phyloP scores from a whole-genome alignment of 2,329 filamentous ascomycete species.

The Parascedosporium putredinis region DNA sequence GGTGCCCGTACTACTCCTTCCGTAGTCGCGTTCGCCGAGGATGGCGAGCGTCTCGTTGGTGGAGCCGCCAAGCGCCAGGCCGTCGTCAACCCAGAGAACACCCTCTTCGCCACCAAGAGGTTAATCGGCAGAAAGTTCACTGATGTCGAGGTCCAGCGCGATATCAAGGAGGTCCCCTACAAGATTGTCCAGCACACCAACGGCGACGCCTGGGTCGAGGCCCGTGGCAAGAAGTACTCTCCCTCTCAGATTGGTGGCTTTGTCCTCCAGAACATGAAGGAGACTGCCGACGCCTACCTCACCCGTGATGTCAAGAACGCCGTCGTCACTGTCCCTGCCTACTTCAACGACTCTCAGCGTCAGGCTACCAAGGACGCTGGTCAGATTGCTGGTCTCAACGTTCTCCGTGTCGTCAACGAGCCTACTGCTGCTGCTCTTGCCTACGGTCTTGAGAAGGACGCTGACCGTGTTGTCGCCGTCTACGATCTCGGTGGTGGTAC shows the following conservation, averaged over 20 bases:
- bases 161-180: slow-evolving; percentile 96
- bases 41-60: slow-evolving; percentile 92
- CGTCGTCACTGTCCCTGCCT: slow-evolving; percentile 91
- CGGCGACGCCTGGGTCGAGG: slow-evolving; percentile 91
- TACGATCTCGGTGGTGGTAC: slow-evolving; percentile 98
- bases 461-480: slow-evolving; percentile 81
- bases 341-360: slow-evolving; percentile 98
- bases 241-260: slow-evolving; percentile 98
- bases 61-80: slow-evolving; percentile 96
- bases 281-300: slow-evolving; percentile 90
- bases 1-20: slow-evolving; percentile 87
- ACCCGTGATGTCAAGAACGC: slow-evolving; percentile 89
- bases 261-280: slow-evolving; percentile 97
- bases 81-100: slow-evolving; percentile 97
- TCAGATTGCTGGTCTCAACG: slow-evolving; percentile 91
- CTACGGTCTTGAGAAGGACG: slow-evolving; percentile 92
- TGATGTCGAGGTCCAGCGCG: slow-evolving; percentile 86
- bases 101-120: slow-evolving; percentile 96
- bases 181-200: slow-evolving; percentile 97
- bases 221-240: slow-evolving; percentile 90
- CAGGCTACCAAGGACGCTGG: slow-evolving; percentile 97
- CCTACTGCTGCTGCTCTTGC: slow-evolving; percentile 91
- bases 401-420: slow-evolving; percentile 96
- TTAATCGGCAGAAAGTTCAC: slow-evolving; percentile 96
- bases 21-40: slow-evolving; percentile 89